phyloP scores from a whole-genome alignment of 345 rosid genomes.

The Barbarea vulgaris region DNA sequence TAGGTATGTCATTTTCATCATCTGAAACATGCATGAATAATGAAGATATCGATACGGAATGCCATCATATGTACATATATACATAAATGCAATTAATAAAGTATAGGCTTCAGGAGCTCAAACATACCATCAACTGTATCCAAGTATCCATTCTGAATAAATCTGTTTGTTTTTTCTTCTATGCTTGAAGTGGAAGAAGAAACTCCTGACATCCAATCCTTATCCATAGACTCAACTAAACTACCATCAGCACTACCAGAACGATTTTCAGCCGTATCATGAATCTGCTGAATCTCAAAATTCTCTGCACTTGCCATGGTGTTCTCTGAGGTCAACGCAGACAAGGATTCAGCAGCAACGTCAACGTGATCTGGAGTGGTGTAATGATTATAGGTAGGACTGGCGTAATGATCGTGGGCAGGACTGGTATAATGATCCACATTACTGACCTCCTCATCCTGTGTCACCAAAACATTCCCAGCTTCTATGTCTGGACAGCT shows the following conservation, averaged over 20 bases:
- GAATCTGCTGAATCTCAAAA: conserved; percentile 38
- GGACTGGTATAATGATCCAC: conserved; percentile 32
- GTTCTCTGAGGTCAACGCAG: conserved; percentile 20
- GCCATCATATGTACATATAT: neutral
- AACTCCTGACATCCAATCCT: conserved; percentile 29
- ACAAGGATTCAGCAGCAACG: conserved; percentile 35
- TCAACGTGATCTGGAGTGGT: conserved; percentile 22
- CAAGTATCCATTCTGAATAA: conserved; percentile 69
- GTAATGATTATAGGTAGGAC: conserved; percentile 2
- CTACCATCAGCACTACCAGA: conserved; percentile 18
- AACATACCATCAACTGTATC: conserved; percentile 63
- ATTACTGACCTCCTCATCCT: conserved; percentile 31
- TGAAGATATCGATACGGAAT: neutral
- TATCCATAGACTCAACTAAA: conserved; percentile 28
- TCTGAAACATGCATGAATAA: conserved; percentile 43
- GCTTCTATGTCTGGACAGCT: conserved; percentile 27
- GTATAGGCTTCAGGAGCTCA: conserved; percentile 14
- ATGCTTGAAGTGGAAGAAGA: conserved; percentile 44
- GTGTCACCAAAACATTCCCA: conserved; percentile 25
- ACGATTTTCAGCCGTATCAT: conserved; percentile 27
- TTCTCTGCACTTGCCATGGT: conserved; percentile 19
- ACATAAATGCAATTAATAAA: neutral
- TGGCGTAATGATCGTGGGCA: conserved; percentile 31
- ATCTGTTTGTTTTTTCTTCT: conserved; percentile 62
- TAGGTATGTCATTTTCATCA: conserved; percentile 34